These are phyloP conservation scores for Pseudozyma hubeiensis DNA, from an alignment of 1,284 basidiomycete genomes.

Conservation along the genomic window DNA sequence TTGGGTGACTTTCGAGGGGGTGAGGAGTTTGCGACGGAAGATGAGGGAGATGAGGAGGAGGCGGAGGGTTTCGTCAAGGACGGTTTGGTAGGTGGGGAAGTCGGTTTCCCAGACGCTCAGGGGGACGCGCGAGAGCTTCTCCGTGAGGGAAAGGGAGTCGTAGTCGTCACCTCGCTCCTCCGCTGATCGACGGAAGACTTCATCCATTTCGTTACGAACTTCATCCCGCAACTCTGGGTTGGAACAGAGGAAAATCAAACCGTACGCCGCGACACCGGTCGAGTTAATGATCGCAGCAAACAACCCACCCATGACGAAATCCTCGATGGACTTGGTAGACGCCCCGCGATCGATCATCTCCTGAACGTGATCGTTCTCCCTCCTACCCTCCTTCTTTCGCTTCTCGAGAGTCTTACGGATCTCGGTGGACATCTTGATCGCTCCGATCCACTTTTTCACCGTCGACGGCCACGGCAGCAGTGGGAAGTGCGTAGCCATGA, in stretches of 20 bases:
- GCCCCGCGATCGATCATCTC: constrained; percentile 46
- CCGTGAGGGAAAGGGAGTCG: constrained; percentile 26
- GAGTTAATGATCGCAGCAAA: constrained; percentile 61
- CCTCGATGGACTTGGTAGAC: constrained; percentile 26
- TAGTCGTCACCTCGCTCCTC: constrained; percentile 40
- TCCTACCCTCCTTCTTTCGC: constrained; percentile 30
- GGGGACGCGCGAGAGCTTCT: constrained; percentile 32
- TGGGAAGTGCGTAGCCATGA: constrained; percentile 41
- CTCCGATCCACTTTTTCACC: constrained; percentile 41
- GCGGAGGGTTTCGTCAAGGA: constrained; percentile 51
- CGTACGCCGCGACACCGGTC: constrained; percentile 39
- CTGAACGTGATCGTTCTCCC: constrained; percentile 49
- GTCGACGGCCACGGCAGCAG: constrained; percentile 32
- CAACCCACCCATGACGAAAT: constrained; percentile 45
- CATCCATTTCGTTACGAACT: constrained; percentile 37
- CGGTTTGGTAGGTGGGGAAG: constrained; percentile 30
- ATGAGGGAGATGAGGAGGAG: constrained; percentile 39
- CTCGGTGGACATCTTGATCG: constrained; percentile 43
- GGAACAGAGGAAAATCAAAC: constrained; percentile 33
- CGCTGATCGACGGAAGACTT: constrained; percentile 24
- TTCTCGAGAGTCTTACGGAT: constrained; percentile 34
- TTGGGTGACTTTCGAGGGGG: constrained; percentile 28
- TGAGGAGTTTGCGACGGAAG: constrained; percentile 40
- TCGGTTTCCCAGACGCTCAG: constrained; percentile 39
- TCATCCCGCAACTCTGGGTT: constrained; percentile 14